Conservation (phyloP, 225 moss, liverwort and hornwort species). For the Lunularia cruciata region DNA sequence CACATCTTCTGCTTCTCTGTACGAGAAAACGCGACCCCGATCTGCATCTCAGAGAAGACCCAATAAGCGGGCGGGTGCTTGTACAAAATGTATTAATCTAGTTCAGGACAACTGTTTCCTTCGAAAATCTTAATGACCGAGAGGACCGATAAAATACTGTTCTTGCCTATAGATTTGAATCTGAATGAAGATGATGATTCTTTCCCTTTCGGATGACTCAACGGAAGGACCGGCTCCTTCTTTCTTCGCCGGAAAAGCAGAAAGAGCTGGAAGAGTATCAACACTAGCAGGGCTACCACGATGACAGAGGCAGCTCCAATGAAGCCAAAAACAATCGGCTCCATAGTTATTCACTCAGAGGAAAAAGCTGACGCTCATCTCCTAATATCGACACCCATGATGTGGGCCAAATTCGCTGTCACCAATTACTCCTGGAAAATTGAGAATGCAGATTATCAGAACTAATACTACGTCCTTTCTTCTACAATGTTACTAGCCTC, state of each 20-base stretch:
- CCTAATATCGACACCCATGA: conserved; percentile 16
- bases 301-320: conserved; percentile 46
- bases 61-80: too few relatives aligned
- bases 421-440: conserved; percentile 1
- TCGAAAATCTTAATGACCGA: too few relatives aligned
- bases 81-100: too few relatives aligned
- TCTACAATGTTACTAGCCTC: too few relatives aligned
- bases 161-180: conserved; percentile 32
- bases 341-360: conserved; percentile 17
- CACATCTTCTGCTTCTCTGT: conserved; percentile 41
- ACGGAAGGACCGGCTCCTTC: conserved; percentile 40
- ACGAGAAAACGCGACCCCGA: conserved; percentile 47
- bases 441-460: too few relatives aligned
- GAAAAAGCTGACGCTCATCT: not conserved
- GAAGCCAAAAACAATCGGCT: conserved; percentile 44
- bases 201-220: conserved; percentile 38
- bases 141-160: not conserved
- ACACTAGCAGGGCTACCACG: conserved; percentile 30
- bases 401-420: not conserved
- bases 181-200: conserved; percentile 29
- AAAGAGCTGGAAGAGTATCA: conserved; percentile 28
- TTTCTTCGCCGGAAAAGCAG: conserved; percentile 35
- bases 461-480: too few relatives aligned
- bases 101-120: not conserved
- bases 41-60: conserved; percentile 23